phyloP scores from a whole-genome alignment of 192 early-diverging fungal genomes.

The Gonapodya prolifera region DNA sequence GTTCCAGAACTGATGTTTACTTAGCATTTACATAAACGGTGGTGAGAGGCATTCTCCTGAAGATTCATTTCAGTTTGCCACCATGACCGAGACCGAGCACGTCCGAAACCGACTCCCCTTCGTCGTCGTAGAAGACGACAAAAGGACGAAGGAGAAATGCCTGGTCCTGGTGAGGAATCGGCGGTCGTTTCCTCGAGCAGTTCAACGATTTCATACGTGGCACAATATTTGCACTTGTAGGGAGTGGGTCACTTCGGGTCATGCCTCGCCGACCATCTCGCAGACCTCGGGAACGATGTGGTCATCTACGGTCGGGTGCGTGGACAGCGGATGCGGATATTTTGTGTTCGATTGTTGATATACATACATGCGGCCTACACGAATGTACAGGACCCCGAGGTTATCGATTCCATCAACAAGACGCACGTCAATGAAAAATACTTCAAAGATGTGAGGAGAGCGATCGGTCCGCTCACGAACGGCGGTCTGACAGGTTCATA shows the following conservation, averaged over 20 bases:
- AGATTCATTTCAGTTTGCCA: too few relatives aligned
- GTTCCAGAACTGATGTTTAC: too few relatives aligned
- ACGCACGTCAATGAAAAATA: conserved; percentile 25
- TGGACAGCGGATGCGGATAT: too few relatives aligned
- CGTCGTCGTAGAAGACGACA: neutral
- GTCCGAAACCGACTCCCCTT: neutral
- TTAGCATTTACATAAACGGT: too few relatives aligned
- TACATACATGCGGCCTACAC: too few relatives aligned
- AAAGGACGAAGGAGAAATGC: neutral
- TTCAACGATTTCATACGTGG: neutral
- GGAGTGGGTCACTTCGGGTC: too few relatives aligned
- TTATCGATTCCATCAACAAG: conserved; percentile 26
- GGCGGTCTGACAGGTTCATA: too few relatives aligned
- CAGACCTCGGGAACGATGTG: neutral
- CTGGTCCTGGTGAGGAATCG: neutral
- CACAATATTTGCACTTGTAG: too few relatives aligned
- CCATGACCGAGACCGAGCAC: neutral
- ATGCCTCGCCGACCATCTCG: conserved; percentile 36
- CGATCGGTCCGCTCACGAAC: too few relatives aligned
- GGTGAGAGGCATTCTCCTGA: too few relatives aligned
- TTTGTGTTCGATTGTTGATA: too few relatives aligned
- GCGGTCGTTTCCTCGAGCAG: neutral
- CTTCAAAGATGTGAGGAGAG: conserved; percentile 16
- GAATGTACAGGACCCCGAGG: conserved; percentile 4
- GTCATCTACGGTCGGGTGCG: conserved; percentile 11